Evolutionary conservation across 345 rosid genomes (phyloP).

Genomic region (Camelina neglecta): DNA sequence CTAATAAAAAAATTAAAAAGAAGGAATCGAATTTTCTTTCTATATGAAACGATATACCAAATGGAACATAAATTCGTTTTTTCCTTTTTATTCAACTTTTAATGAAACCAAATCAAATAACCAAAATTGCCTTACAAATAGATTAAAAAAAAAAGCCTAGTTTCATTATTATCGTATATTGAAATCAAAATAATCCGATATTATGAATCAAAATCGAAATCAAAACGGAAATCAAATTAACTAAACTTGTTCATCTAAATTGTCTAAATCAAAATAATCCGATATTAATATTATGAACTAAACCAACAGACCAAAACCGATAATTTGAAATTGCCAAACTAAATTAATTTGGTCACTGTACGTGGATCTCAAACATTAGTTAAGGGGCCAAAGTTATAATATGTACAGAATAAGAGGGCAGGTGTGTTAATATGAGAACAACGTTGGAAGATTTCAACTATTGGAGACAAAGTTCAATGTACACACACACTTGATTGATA

Average conservation of each 20-base stretch:
- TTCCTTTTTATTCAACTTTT: not conserved
- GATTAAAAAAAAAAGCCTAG: too few species aligned
- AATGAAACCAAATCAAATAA: not conserved
- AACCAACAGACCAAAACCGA: not conserved
- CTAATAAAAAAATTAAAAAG: not conserved
- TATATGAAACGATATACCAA: not conserved
- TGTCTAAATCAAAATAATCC: not conserved
- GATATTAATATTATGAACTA: not conserved
- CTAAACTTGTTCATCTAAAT: not conserved
- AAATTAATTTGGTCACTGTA: not conserved
- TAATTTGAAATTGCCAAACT: not conserved
- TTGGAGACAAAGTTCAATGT: conserved; percentile 3
- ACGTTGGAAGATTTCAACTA: not conserved
- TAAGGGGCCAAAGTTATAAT: not conserved
- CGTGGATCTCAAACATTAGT: not conserved
- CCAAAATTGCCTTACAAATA: not conserved
- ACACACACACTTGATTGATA: not conserved
- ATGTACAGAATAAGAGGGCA: not conserved
- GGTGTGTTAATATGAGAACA: not conserved
- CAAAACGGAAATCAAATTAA: not conserved
- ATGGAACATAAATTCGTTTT: not conserved
- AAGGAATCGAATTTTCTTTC: not conserved
- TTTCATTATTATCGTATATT: too few species aligned
- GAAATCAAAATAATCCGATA: too few species aligned
- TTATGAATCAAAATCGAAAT: too few species aligned